phyloP scores from a whole-genome alignment of 108 stramenopile species.

The Cyclotella distinguenda region DNA sequence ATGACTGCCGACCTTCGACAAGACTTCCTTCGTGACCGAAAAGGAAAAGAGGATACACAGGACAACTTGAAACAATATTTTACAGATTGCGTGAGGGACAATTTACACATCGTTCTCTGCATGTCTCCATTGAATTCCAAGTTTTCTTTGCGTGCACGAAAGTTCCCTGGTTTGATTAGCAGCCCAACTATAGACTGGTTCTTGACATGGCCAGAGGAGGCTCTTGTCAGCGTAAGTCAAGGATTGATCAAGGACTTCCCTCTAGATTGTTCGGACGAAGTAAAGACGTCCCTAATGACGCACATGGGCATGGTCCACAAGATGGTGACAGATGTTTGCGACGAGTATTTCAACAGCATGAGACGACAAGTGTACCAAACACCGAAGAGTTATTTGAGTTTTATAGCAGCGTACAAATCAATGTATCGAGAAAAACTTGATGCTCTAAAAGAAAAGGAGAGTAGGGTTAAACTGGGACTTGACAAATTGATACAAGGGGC shows the following conservation, averaged over 20 bases:
- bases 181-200: slow-evolving; percentile 92
- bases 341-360: slow-evolving; percentile 85
- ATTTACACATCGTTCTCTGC: slow-evolving; percentile 88
- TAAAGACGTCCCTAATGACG: slow-evolving; percentile 67
- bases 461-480: slow-evolving; percentile 78
- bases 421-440: slow-evolving; percentile 77
- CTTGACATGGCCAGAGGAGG: slow-evolving; percentile 91
- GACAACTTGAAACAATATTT: slow-evolving; percentile 89
- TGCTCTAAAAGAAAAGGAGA: slow-evolving; percentile 85
- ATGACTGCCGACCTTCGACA: slow-evolving; percentile 76
- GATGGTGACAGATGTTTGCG: slow-evolving; percentile 83
- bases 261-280: slow-evolving; percentile 70
- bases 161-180: slow-evolving; percentile 86
- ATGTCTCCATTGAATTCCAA: slow-evolving; percentile 93
- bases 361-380: slow-evolving; percentile 88
- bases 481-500: slow-evolving; percentile 90
- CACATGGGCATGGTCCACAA: slow-evolving; percentile 91
- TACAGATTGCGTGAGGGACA: slow-evolving; percentile 84
- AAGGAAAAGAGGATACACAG: slow-evolving; percentile 79
- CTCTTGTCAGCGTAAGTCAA: slow-evolving; percentile 76
- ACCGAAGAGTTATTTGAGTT: slow-evolving; percentile 88
- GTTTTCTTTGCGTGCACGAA: slow-evolving; percentile 84
- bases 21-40: slow-evolving; percentile 66
- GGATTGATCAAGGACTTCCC: slow-evolving; percentile 80
- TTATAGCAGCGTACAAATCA: slow-evolving; percentile 81